Evolutionary conservation across 2,329 filamentous ascomycete genomes (phyloP), one percentile per base, ranked within the genome.

Genomic region (Botryotinia globosa): DNA sequence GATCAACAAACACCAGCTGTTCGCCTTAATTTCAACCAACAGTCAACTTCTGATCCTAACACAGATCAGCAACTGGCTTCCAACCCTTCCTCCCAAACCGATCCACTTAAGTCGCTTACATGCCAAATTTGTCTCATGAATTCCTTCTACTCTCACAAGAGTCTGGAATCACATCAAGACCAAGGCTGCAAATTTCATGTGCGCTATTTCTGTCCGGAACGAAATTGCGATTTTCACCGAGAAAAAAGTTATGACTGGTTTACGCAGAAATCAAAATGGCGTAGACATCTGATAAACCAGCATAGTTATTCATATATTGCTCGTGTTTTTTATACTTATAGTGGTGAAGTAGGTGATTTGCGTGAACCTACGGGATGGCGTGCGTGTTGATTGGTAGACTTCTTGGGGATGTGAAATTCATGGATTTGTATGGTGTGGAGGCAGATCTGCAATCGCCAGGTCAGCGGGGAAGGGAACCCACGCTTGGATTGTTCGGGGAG

Each of bases 231-330:
- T 14, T 51, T n/a, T n/a, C 25, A n/a, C 48, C 48, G 48, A 51
- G 25, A n/a, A 12, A 0, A 7, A 7, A 3, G n/a, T 14, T 0
- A 2, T 6, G 3, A 2, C 1, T 25, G 48, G 25, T n/a, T 51
- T 14, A 2, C 0, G 48, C 1, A 3, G 0, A n/a, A 3, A n/a
- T 4, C 1, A 25, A 25, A 12, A 1, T 51, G 12, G 48, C 22
- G 25, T 3, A 6, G 5, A 16, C 48, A 51, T n/a, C 4, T 51
- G 48, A 5, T 0, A n/a, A 5, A 1, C 1, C 25, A 1, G 1
- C 48, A 51, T 51, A 7, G 16, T 12, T 51, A n/a, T n/a, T 4
- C 48, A n/a, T 0, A 7, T 14, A 0, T n/a, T n/a, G n/a, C 10
- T 51, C 0, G 0, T 14, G 5, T 51, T n/a, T n/a, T 7, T 1